Evolutionary conservation across 2,329 filamentous ascomycete genomes (phyloP).

Genomic region (Elsinoe ampelina): DNA sequence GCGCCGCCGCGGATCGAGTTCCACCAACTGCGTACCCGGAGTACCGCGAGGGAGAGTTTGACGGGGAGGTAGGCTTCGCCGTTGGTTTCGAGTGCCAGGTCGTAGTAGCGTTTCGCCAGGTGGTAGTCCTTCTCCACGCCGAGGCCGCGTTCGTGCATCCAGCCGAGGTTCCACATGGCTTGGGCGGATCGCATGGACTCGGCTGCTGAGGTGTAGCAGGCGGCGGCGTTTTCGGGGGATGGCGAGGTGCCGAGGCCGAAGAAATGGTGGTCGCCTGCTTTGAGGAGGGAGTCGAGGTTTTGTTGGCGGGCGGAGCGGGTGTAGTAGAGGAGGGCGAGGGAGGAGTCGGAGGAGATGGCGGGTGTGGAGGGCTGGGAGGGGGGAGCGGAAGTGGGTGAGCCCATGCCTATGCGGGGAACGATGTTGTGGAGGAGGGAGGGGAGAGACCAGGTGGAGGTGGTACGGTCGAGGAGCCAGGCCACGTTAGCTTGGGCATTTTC

Average conservation of each 20-base stretch:
- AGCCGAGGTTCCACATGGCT: constrained; percentile 92
- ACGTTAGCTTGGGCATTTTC: constrained; percentile 85
- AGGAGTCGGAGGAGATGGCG: constrained; percentile 43
- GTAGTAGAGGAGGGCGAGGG: constrained; percentile 81
- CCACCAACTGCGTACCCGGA: constrained; percentile 82
- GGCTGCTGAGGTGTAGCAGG: constrained; percentile 85
- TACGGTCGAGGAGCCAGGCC: constrained; percentile 71
- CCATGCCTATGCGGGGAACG: constrained; percentile 17
- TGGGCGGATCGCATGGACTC: constrained; percentile 89
- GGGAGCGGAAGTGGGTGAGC: constrained; percentile 12
- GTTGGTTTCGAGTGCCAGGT: constrained; percentile 83
- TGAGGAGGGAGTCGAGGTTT: constrained; percentile 89
- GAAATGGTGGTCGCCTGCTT: constrained; percentile 98
- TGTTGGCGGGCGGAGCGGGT: constrained; percentile 86
- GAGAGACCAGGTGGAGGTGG: constrained; percentile 26
- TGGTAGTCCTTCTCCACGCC: constrained; percentile 93
- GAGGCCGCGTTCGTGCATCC: constrained; percentile 98
- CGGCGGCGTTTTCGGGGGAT: constrained; percentile 77
- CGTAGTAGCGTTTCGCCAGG: constrained; percentile 91
- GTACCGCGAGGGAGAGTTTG: constrained; percentile 74
- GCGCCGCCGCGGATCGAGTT: constrained; percentile 85
- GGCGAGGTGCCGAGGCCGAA: constrained; percentile 60
- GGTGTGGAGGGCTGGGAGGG: constrained; percentile 44
- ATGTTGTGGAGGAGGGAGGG: constrained; percentile 14
- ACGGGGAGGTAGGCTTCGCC: constrained; percentile 88